Conservation (phyloP, 106 monocot species). For the Alisma plantagoaquatica region DNA sequence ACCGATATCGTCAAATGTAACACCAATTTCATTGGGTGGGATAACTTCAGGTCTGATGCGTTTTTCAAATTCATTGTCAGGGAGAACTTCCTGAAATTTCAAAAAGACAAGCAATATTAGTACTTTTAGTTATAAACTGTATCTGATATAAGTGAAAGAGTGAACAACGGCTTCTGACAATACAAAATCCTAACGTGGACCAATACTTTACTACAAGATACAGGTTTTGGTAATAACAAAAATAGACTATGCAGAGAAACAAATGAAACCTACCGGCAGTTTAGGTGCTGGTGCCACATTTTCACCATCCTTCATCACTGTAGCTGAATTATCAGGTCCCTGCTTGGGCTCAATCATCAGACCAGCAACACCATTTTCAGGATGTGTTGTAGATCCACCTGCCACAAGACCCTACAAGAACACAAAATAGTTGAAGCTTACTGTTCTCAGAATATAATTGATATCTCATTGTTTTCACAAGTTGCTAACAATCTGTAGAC, state of each 20-base stretch:
- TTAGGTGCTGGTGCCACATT: conserved; percentile 28
- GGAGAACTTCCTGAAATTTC: conserved; percentile 33
- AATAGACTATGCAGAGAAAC: background rate
- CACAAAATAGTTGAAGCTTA: too few relatives aligned
- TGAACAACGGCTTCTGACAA: background rate
- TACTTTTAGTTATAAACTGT: background rate
- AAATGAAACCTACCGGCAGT: conserved; percentile 41
- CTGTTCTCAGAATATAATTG: background rate
- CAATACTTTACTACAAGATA: background rate
- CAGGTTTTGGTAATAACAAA: background rate
- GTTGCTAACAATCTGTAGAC: background rate
- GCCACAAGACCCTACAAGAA: conserved; percentile 25
- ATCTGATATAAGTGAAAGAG: background rate
- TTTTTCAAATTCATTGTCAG: conserved; percentile 91
- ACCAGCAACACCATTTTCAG: conserved; percentile 43
- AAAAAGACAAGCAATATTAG: background rate
- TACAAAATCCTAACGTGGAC: background rate
- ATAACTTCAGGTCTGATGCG: conserved; percentile 77
- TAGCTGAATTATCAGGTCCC: conserved; percentile 41
- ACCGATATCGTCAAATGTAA: conserved; percentile 84
- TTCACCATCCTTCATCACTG: conserved; percentile 34
- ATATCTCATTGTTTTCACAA: background rate
- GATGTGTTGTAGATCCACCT: conserved; percentile 15
- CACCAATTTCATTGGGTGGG: conserved; percentile 77
- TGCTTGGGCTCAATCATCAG: conserved; percentile 35